Percentiles rank a stretch among this genome's conserved stretches.
Conservation (phyloP, 768 basidiomycete species). For the Boletus reticulatus region DNA sequence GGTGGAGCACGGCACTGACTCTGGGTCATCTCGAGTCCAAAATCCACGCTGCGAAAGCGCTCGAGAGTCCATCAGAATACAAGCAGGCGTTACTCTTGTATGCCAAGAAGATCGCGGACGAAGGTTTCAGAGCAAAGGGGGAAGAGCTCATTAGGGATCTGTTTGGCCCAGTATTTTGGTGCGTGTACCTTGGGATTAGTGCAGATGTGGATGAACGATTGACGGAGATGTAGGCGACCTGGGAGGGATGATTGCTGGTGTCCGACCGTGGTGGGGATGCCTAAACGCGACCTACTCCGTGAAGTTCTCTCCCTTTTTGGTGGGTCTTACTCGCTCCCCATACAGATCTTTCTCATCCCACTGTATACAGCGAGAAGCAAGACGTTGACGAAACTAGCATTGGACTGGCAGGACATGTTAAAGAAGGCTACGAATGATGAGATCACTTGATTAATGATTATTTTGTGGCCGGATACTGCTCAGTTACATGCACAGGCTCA, state of each 20-base stretch:
- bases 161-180: constrained; percentile 90
- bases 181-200: constrained; percentile 29
- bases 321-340: constrained; percentile 35
- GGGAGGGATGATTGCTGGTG: constrained; percentile 63
- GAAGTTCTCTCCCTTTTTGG: constrained; percentile 81
- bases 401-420: constrained; percentile 81
- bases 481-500: too few relatives aligned
- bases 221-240: constrained; percentile 52
- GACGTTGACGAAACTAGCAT: constrained; percentile 67
- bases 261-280: constrained; percentile 63
- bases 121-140: constrained; percentile 82
- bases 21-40: constrained; percentile 88
- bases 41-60: constrained; percentile 64
- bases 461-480: not conserved
- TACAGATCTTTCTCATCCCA: constrained; percentile 3
- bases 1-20: constrained; percentile 83
- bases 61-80: constrained; percentile 87
- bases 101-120: constrained; percentile 83
- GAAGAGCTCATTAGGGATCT: constrained; percentile 92
- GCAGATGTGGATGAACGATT: not conserved
- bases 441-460: constrained; percentile 1
- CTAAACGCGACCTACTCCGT: constrained; percentile 79
- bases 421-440: constrained; percentile 62
- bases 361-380: constrained; percentile 61
- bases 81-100: constrained; percentile 73